phyloP scores from a whole-genome alignment of 1,139 yeast species.

The Suhomyces atakaporum region DNA sequence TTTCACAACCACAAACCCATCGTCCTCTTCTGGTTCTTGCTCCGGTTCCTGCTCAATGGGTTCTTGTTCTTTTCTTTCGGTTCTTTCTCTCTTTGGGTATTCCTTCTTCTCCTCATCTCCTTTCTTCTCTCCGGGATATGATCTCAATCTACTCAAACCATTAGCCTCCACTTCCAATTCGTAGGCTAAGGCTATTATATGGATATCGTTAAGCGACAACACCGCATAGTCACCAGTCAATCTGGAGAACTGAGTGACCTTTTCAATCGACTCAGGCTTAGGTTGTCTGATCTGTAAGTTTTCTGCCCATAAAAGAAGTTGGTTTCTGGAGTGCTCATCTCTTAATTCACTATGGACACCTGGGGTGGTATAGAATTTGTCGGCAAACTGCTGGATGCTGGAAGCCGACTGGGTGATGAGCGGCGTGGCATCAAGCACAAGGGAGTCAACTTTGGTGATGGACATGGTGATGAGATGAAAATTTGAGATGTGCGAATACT shows the following conservation, averaged over 20 bases:
- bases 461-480: constrained; percentile 2
- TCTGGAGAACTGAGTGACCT: constrained; percentile 74
- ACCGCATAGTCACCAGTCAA: constrained; percentile 91
- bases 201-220: constrained; percentile 86
- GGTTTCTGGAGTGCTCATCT: constrained; percentile 82
- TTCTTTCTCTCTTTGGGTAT: constrained; percentile 14
- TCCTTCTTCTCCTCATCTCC: constrained; percentile 12
- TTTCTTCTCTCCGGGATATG: constrained; percentile 65
- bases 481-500: constrained; percentile 1
- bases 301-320: constrained; percentile 77
- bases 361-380: constrained; percentile 80
- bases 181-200: constrained; percentile 86
- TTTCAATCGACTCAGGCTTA: constrained; percentile 57
- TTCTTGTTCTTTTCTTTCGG: constrained; percentile 12
- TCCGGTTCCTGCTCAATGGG: constrained; percentile 11
- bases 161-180: constrained; percentile 74
- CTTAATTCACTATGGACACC: constrained; percentile 84
- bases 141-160: constrained; percentile 71
- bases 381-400: constrained; percentile 68
- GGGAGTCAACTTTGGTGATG: constrained; percentile 24
- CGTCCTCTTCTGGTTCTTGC: constrained; percentile 13
- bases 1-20: constrained; percentile 11
- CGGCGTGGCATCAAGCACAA: constrained; percentile 94
- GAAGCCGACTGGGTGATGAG: constrained; percentile 84
- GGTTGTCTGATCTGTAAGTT: constrained; percentile 73